Base-by-base conservation (phyloP, 768 basidiomycete genomes). In the Termitomyces sp. region DNA sequence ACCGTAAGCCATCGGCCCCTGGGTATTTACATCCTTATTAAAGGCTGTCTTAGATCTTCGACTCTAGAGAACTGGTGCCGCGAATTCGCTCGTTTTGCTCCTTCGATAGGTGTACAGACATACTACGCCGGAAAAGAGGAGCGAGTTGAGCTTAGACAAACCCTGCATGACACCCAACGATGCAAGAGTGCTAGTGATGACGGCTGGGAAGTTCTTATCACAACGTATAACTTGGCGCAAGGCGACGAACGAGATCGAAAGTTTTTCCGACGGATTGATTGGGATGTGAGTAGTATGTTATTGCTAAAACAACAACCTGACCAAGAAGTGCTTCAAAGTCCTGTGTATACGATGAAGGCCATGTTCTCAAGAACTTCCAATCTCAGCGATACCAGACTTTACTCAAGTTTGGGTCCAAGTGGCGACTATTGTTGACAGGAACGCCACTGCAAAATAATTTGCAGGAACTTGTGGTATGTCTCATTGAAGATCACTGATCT, bases 1-100 rank as follows among this genome's bases (percentile, higher is more conserved):
- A 11, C 97, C 97, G 89, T 98, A 76, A 66, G 94, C 86, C 15
- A 49, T 49, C 7, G 15, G 18, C 20, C 44, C 12, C 33, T 44
- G 49, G 22, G 3, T 48, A 20, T 48, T 11, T 32, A 24, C 24
- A 45, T 46, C 38, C 42, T 44, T 20, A 57, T 60, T 62, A 60
- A 62, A 58, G 53, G 61, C 53, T 61, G 55, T 48, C 58, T 11
- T 63, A 96, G 94, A 35, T 94, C 96, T 4, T 98, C 96, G 4
- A 98, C 96, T 0, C 78, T 98, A 28, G 97, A 99, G 74, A 99
- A 99, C 69, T 99, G 97, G 97, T 91, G 94, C 73, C 85, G 97
- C 66, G 97, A 99, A 75, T 98, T 99, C 70, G 84, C 87, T 28
- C 86, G 88, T 38, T 99, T 99, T 69, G 91, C 91, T 3, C 95